phyloP scores from a whole-genome alignment of 371 early-diverging fungal species.

The Synchytrium microbalum region DNA sequence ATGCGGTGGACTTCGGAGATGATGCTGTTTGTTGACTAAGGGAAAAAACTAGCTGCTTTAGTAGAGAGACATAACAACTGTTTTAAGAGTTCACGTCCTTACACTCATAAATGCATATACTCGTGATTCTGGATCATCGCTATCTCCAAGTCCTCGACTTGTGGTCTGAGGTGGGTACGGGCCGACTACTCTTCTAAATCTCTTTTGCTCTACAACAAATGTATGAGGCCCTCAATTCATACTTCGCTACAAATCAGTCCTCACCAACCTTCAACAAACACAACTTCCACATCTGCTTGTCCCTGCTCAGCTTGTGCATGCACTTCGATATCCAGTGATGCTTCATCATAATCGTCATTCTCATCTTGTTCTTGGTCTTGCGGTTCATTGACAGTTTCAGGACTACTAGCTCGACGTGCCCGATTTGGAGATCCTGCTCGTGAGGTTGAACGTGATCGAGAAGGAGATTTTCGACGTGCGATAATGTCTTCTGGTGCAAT shows the following conservation, averaged over 20 bases:
- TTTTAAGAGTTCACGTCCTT: background rate
- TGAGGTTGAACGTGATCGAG: background rate
- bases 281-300: background rate
- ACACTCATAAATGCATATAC: conserved; percentile 1
- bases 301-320: background rate
- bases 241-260: too few relatives aligned
- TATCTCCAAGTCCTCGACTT: background rate
- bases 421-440: too few relatives aligned
- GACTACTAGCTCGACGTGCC: background rate
- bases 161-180: background rate
- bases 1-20: background rate
- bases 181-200: background rate
- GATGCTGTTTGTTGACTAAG: background rate
- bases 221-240: too few relatives aligned
- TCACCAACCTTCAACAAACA: background rate
- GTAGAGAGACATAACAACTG: too few relatives aligned
- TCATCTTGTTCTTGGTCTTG: background rate
- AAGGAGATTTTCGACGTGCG: background rate
- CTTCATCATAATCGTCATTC: background rate
- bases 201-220: background rate
- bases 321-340: background rate
- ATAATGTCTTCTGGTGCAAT: background rate
- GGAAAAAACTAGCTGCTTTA: background rate
- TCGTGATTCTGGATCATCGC: background rate
- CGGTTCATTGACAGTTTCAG: background rate